Evolutionary conservation across 1,284 basidiomycete genomes (phyloP), one percentile per base, ranked within the genome.

Genomic region (Cystobasidiaceae sp.): DNA sequence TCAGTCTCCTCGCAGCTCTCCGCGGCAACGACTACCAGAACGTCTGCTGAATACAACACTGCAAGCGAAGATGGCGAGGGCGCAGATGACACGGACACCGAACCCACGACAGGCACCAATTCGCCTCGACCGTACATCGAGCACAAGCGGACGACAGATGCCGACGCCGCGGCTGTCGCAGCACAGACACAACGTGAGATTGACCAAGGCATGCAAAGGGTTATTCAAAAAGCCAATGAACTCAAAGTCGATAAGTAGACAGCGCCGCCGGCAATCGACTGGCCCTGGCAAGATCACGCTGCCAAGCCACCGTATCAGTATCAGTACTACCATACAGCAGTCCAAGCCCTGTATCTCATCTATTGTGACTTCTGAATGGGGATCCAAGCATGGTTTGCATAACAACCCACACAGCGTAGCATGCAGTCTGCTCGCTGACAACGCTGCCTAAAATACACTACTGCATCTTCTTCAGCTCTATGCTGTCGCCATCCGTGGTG

Each of bases 381-480:
- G n/a, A n/a, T 39, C 11, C 11, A 39, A n/a, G 37, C 37, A 11
- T n/a, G 11, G n/a, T 39, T 39, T 39, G 37, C n/a, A 39, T n/a
- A 39, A 11, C n/a, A 11, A 39, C 37, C n/a, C n/a, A 11, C 11
- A n/a, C 37, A 39, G 11, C 11, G n/a, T 39, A 39, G 11, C n/a
- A 39, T 39, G n/a, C 37, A 11, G n/a, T 39, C 11, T n/a, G 37
- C 11, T 11, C 37, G 11, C 11, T 39, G 37, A n/a, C n/a, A 39
- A 11, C 37, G 37, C n/a, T 39, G 11, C n/a, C 37, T 11, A 39
- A 11, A 39, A 23, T 15, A 15, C 9, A 51, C 25, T 27, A 57
- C 28, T 57, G 19, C 54, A 57, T 57, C 54, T 57, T 57, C 54
- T 57, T 57, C 8, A 57, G 54, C 41, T 57, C 54, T n/a, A 57